Percentiles rank a stretch among this genome's conserved stretches.
phyloP scores from a whole-genome alignment of 345 rosid species.

The Hibiscus mutabilis region DNA sequence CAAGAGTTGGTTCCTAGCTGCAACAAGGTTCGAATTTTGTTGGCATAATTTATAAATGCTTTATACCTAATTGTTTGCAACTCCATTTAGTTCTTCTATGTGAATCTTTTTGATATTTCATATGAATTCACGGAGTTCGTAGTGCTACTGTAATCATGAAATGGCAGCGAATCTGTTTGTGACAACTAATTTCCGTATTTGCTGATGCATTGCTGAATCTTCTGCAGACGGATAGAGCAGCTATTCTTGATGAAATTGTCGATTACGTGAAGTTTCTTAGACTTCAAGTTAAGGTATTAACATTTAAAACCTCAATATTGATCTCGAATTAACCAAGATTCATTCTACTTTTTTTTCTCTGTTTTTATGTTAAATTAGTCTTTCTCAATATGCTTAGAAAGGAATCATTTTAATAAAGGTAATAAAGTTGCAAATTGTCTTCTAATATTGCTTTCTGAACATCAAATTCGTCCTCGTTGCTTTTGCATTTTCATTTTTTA shows the following conservation, averaged over 20 bases:
- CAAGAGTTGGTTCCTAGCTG: constrained; percentile 73
- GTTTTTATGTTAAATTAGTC: not conserved
- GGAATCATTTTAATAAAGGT: not conserved
- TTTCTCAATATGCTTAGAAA: not conserved
- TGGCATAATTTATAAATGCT: not conserved
- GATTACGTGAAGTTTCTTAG: constrained; percentile 79
- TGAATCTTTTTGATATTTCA: no score
- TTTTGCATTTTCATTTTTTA: not conserved
- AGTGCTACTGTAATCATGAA: no score
- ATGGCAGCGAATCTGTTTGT: no score
- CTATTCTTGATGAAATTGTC: constrained; percentile 76
- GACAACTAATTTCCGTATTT: not conserved
- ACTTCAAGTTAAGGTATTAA: constrained; percentile 72
- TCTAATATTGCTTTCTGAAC: not conserved
- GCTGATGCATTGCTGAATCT: constrained; percentile 5
- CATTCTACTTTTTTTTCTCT: not conserved
- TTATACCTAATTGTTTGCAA: not conserved
- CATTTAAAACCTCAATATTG: not conserved
- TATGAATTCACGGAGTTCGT: no score
- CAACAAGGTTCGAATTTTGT: constrained; percentile 44
- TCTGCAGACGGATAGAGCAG: constrained; percentile 71
- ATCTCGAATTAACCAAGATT: not conserved
- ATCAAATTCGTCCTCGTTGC: not conserved
- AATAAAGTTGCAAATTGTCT: not conserved
- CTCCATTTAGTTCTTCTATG: not conserved